These are phyloP conservation scores for Ceratocystis variospora DNA, from an alignment of 2,329 filamentous ascomycete species.

Conservation along the genomic window DNA sequence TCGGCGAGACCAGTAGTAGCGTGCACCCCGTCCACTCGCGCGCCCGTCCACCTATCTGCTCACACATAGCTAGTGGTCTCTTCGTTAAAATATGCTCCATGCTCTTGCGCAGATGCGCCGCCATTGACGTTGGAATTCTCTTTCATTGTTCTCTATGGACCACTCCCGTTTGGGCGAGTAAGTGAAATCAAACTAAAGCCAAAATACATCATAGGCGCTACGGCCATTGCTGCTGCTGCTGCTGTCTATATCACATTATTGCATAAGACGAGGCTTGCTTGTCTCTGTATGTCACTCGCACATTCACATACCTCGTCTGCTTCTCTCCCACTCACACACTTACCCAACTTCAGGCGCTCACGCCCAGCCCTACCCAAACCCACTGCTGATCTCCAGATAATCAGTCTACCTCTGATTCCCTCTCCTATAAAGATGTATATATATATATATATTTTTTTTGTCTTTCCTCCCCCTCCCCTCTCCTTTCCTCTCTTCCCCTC, in stretches of 20 bases:
- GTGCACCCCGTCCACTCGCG: too few species aligned
- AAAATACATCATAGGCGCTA: neutral
- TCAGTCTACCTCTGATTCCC: neutral
- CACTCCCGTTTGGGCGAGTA: constrained; percentile 16
- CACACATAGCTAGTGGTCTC: neutral
- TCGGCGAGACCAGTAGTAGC: neutral
- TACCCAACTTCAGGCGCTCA: neutral
- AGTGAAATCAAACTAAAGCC: constrained; percentile 2
- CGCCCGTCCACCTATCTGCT: neutral
- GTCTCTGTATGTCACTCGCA: neutral
- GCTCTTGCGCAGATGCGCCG: constrained; percentile 12
- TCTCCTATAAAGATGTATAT: neutral
- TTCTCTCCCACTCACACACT: neutral
- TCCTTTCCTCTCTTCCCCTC: neutral
- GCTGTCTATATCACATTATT: too few species aligned
- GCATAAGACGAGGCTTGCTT: too few species aligned
- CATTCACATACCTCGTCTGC: neutral
- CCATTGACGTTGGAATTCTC: neutral
- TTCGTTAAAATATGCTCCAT: constrained; percentile 11
- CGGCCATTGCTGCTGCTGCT: too few species aligned
- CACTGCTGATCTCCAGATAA: neutral
- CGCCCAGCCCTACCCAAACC: neutral
- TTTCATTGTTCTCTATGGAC: constrained; percentile 15
- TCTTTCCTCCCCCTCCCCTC: neutral
- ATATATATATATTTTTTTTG: neutral